Conservation (phyloP, 495 filamentous ascomycete species). For the Aspergillus taichungensis region DNA sequence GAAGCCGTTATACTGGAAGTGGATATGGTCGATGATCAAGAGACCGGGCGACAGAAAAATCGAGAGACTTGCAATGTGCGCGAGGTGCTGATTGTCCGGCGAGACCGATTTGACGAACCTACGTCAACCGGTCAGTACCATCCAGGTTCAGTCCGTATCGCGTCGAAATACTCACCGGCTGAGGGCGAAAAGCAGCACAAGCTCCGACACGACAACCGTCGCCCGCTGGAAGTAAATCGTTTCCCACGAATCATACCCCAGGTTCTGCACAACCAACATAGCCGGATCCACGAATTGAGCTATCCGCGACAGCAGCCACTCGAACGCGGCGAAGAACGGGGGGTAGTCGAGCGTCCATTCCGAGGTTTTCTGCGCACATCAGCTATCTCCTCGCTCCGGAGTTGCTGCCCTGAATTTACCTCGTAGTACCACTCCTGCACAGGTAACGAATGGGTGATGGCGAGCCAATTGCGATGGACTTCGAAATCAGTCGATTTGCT, state of each 20-base stretch:
- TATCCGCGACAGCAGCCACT: constrained; percentile 81
- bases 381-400: background rate
- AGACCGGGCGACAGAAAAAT: constrained; percentile 87
- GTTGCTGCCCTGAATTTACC: constrained; percentile 27
- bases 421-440: constrained; percentile 92
- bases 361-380: constrained; percentile 60
- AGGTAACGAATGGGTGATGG: constrained; percentile 82
- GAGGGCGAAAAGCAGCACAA: constrained; percentile 78
- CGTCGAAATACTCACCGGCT: constrained; percentile 47
- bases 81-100: constrained; percentile 56
- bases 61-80: constrained; percentile 80
- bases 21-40: constrained; percentile 96
- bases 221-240: constrained; percentile 87
- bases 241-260: constrained; percentile 81
- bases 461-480: constrained; percentile 96
- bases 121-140: constrained; percentile 1
- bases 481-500: constrained; percentile 99
- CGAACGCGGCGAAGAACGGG: constrained; percentile 94
- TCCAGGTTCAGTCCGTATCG: background rate
- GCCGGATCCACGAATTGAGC: constrained; percentile 67
- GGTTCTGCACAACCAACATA: constrained; percentile 74
- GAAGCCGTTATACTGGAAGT: constrained; percentile 98
- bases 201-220: constrained; percentile 80
- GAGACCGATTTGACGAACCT: constrained; percentile 67
- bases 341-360: constrained; percentile 99